Percentiles rank a stretch among this genome's conserved stretches.
Conservation (phyloP, 1,284 basidiomycete species). For the Uromyces viciae-fabae region DNA sequence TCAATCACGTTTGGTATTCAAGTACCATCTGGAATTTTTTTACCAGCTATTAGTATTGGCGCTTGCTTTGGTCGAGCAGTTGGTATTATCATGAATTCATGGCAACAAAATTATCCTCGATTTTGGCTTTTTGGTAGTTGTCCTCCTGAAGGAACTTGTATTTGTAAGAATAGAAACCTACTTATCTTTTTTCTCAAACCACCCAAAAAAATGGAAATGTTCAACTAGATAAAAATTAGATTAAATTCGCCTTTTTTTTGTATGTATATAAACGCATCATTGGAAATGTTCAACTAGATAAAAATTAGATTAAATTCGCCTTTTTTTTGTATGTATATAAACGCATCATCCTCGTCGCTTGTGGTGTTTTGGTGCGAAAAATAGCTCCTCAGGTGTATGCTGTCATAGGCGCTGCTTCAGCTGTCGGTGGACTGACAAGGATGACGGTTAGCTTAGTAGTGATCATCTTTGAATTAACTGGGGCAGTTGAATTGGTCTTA, state of each 20-base stretch:
- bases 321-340: too few relatives aligned
- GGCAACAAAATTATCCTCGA: slow-evolving; percentile 39
- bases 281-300: too few relatives aligned
- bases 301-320: too few relatives aligned
- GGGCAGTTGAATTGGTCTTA: slow-evolving; percentile 61
- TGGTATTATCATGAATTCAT: slow-evolving; percentile 69
- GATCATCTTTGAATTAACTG: slow-evolving; percentile 65
- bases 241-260: too few relatives aligned
- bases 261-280: too few relatives aligned
- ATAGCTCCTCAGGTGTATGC: slow-evolving; percentile 71
- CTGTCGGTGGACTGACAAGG: slow-evolving; percentile 73
- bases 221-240: too few relatives aligned
- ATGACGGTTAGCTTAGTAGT: slow-evolving; percentile 67
- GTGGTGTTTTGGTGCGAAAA: too few relatives aligned
- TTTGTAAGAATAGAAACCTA: slow-evolving; percentile 8
- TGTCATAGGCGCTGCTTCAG: slow-evolving; percentile 73
- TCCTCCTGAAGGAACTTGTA: slow-evolving; percentile 40
- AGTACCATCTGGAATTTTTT: slow-evolving; percentile 67
- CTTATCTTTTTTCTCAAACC: not conserved
- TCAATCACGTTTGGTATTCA: slow-evolving; percentile 43
- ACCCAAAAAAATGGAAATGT: too few relatives aligned
- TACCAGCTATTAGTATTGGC: slow-evolving; percentile 61
- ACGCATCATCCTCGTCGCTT: too few relatives aligned
- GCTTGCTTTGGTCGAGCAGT: slow-evolving; percentile 67
- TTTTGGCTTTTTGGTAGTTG: slow-evolving; percentile 43